A percentile compares a stretch with the other conserved stretches of the same genome.
phyloP scores from a whole-genome alignment of 108 stramenopile genomes.

The Discostella pseudostelligera region DNA sequence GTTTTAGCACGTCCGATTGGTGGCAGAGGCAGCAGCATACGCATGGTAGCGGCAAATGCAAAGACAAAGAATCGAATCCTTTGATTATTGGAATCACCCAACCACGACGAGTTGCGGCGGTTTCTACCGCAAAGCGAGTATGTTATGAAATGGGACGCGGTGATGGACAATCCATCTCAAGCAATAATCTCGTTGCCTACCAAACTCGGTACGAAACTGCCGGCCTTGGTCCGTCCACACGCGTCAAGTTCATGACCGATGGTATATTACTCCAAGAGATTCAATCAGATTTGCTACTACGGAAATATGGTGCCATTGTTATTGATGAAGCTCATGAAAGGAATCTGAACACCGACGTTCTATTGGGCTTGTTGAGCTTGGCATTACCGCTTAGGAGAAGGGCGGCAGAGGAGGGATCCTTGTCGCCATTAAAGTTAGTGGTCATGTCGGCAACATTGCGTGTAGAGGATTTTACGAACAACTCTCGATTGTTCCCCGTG shows the following conservation, averaged over 20 bases:
- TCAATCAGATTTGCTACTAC: constrained; percentile 88
- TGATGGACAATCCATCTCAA: constrained; percentile 62
- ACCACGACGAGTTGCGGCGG: constrained; percentile 95
- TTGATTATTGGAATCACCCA: constrained; percentile 87
- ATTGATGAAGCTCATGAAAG: constrained; percentile 95
- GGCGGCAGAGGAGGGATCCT: constrained; percentile 63
- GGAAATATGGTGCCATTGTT: constrained; percentile 89
- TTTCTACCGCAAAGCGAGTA: constrained; percentile 95
- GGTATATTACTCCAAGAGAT: constrained; percentile 96
- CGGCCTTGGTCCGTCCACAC: constrained; percentile 73
- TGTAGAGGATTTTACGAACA: constrained; percentile 91
- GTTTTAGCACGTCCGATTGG: constrained; percentile 55
- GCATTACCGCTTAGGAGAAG: constrained; percentile 81
- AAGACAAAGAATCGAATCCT: constrained; percentile 1
- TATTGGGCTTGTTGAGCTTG: constrained; percentile 91
- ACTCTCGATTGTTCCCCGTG: constrained; percentile 77
- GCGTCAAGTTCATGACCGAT: constrained; percentile 98
- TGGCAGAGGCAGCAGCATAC: constrained; percentile 9
- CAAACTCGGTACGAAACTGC: constrained; percentile 94
- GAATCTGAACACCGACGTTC: constrained; percentile 91
- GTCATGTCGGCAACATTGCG: constrained; percentile 98
- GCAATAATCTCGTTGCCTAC: constrained; percentile 86
- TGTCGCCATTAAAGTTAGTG: constrained; percentile 90
- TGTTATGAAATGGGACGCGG: constrained; percentile 92
- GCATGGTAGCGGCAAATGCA: constrained; percentile 9